Percentiles rank a stretch among this genome's conserved stretches.
Conservation (phyloP, 192 early-diverging fungal species). For the Chytriomyces confervae region DNA sequence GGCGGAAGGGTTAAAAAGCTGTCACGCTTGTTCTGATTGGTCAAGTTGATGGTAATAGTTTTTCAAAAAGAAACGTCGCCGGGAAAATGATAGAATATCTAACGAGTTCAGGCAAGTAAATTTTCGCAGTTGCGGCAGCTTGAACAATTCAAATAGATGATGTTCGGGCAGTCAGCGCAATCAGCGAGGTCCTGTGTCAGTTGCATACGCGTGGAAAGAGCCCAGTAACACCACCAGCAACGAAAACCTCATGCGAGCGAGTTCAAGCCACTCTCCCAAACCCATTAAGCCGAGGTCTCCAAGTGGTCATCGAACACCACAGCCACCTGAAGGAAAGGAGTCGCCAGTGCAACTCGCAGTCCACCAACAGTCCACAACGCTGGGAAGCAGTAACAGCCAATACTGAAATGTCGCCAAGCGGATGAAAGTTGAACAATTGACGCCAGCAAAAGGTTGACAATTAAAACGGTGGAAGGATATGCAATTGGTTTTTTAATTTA, state of each 20-base stretch:
- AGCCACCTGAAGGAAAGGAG: not conserved
- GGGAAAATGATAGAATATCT: not conserved
- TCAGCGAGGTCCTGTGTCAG: constrained; percentile 21
- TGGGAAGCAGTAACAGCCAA: not conserved
- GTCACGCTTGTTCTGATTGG: constrained; percentile 29
- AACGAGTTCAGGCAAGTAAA: not conserved
- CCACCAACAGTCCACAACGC: not conserved
- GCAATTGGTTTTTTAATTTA: not conserved
- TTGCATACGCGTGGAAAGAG: not conserved
- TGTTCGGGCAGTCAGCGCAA: constrained; percentile 6
- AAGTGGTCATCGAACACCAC: not conserved
- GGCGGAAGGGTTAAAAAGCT: constrained; percentile 18
- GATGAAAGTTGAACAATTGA: not conserved
- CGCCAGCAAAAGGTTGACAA: not conserved
- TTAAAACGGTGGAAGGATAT: not conserved
- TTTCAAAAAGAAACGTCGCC: not conserved
- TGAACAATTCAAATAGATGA: constrained; percentile 13
- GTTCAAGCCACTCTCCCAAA: not conserved
- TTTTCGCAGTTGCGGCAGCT: constrained; percentile 8
- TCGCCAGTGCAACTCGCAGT: not conserved
- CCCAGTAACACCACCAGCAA: not conserved
- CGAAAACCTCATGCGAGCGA: not conserved
- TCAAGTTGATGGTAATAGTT: constrained; percentile 31
- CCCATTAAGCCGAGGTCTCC: not conserved
- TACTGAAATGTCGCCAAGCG: not conserved